phyloP scores from a whole-genome alignment of 164 flowering plant genomes.

The Malania oleifera region DNA sequence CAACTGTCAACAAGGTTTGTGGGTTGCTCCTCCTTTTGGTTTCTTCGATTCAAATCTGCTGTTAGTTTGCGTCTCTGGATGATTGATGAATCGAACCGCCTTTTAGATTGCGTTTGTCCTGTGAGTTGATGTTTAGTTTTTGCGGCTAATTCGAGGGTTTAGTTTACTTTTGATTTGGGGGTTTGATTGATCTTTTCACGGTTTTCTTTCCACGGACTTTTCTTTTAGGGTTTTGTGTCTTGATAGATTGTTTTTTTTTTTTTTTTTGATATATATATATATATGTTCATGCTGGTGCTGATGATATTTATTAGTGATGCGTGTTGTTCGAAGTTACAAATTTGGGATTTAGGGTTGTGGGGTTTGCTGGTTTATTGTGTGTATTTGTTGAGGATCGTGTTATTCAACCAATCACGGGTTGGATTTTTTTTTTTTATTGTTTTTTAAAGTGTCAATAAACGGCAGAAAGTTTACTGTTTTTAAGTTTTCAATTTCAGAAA shows the following conservation, averaged over 20 bases:
- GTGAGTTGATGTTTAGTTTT: too few relatives aligned
- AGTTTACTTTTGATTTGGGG: too few relatives aligned
- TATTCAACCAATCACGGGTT: not conserved
- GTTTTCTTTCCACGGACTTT: too few relatives aligned
- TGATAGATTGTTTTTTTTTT: not conserved
- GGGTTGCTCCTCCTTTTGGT: not conserved
- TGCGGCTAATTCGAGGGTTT: too few relatives aligned
- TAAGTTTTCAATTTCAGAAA: slow-evolving; percentile 12
- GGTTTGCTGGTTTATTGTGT: not conserved
- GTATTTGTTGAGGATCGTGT: slow-evolving; percentile 1
- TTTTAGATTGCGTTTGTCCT: too few relatives aligned
- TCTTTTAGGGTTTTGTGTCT: not conserved
- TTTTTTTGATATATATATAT: not conserved
- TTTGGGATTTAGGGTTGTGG: not conserved
- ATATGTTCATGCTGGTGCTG: not conserved
- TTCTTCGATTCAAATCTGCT: not conserved
- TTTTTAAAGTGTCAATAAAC: not conserved
- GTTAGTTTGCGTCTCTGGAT: too few relatives aligned
- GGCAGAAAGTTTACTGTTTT: not conserved
- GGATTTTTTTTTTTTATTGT: not conserved
- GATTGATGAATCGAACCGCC: not conserved
- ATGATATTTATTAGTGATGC: not conserved
- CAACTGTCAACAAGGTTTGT: not conserved
- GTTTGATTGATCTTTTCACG: too few relatives aligned
- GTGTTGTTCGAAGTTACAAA: not conserved